Percentiles rank a stretch among this genome's conserved stretches.
phyloP scores from a whole-genome alignment of 140 eudicot genomes.

The Erigeron philadelphicus region DNA sequence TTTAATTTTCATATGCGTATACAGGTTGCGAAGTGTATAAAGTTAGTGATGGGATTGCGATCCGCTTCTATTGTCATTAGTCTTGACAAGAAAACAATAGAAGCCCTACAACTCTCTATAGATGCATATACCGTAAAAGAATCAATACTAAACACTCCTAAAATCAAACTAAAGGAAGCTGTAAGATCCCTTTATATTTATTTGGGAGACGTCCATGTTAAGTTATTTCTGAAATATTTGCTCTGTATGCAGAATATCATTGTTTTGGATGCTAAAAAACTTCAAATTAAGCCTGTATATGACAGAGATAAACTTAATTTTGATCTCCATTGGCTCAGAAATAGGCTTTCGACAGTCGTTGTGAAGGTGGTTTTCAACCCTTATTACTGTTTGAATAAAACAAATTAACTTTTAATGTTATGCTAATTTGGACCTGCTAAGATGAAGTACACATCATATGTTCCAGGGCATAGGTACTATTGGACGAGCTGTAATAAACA shows the following conservation, averaged over 20 bases:
- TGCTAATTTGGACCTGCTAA: conserved; percentile 12
- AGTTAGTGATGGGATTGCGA: conserved; percentile 56
- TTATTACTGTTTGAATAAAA: not conserved
- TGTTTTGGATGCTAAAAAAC: conserved; percentile 56
- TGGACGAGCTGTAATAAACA: conserved; percentile 73
- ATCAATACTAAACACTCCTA: conserved; percentile 54
- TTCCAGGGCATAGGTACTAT: conserved; percentile 76
- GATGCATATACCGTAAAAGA: conserved; percentile 66
- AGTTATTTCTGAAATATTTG: conserved; percentile 15
- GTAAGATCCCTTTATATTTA: conserved; percentile 21
- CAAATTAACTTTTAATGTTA: too few relatives aligned
- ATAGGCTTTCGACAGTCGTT: conserved; percentile 62
- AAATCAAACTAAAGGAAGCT: conserved; percentile 56
- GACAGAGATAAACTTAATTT: conserved; percentile 61
- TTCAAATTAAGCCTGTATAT: conserved; percentile 46
- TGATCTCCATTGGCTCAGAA: conserved; percentile 57
- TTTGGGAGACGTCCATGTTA: conserved; percentile 2
- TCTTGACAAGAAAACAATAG: conserved; percentile 66
- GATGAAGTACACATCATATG: not conserved
- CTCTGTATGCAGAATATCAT: conserved; percentile 50
- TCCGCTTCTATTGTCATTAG: conserved; percentile 54
- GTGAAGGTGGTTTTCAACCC: conserved; percentile 52
- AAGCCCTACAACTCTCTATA: conserved; percentile 47
- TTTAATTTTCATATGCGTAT: conserved; percentile 12
- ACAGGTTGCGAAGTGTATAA: conserved; percentile 87